These are phyloP conservation scores for Oropetium thomaeum DNA, from an alignment of 176 grass and related monocot genomes.

Conservation along the genomic window DNA sequence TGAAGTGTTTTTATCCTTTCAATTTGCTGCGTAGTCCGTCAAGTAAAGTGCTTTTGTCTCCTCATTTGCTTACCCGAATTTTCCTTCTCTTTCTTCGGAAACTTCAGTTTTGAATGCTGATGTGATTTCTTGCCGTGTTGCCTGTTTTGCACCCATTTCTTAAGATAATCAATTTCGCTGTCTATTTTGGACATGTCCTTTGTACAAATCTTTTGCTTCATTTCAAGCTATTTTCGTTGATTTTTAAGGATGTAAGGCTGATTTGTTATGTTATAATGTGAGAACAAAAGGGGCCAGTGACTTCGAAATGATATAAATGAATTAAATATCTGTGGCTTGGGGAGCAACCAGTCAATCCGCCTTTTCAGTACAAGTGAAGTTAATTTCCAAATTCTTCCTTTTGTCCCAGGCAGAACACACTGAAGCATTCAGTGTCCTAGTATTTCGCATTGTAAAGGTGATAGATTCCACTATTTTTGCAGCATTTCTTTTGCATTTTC, in stretches of 20 bases:
- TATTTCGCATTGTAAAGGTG: background rate
- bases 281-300: background rate
- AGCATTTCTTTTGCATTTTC: background rate
- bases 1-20: background rate
- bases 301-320: background rate
- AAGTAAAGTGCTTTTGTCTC: background rate
- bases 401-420: background rate
- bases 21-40: background rate
- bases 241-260: background rate
- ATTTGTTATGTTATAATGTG: background rate
- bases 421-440: constrained; percentile 2
- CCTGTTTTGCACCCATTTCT: background rate
- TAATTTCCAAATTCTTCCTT: background rate
- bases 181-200: background rate
- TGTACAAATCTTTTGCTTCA: background rate
- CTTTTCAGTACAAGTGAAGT: background rate
- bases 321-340: background rate
- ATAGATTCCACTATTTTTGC: background rate
- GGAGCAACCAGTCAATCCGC: background rate
- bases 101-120: constrained; percentile 6
- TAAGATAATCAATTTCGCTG: background rate
- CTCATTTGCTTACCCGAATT: background rate
- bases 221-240: constrained; percentile 9
- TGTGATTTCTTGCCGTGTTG: background rate
- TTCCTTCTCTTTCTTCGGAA: background rate